Evolutionary conservation across 495 filamentous ascomycete genomes (phyloP).

Genomic region (Daldinia loculata): DNA sequence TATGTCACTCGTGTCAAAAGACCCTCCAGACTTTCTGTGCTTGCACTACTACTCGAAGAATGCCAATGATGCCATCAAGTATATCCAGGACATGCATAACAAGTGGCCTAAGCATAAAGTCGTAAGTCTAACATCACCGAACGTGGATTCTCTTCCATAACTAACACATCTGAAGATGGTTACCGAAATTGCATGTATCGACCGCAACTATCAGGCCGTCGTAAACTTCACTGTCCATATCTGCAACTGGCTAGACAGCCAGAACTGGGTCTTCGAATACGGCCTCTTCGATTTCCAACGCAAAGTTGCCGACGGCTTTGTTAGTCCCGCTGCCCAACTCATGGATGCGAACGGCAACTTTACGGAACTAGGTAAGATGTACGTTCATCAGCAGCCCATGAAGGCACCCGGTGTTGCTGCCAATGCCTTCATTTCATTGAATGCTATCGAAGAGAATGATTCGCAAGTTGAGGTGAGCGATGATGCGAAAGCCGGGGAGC

Average conservation of each 20-base stretch:
- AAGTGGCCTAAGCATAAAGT: constrained; percentile 45
- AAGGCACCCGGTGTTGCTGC: constrained; percentile 25
- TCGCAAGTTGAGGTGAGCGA: neutral
- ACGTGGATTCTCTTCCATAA: neutral
- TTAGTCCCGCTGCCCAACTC: constrained; percentile 57
- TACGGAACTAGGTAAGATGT: constrained; percentile 52
- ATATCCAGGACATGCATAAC: constrained; percentile 48
- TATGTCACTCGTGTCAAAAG: constrained; percentile 49
- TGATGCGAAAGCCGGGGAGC: constrained; percentile 8
- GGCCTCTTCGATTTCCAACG: constrained; percentile 58
- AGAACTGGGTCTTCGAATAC: constrained; percentile 55
- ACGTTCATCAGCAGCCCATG: constrained; percentile 46
- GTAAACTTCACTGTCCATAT: constrained; percentile 53
- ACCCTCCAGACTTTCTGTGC: constrained; percentile 54
- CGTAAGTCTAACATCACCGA: constrained; percentile 22
- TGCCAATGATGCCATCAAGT: constrained; percentile 45
- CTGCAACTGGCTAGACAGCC: constrained; percentile 57
- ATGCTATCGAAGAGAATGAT: neutral
- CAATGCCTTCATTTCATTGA: constrained; percentile 8
- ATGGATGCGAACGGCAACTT: constrained; percentile 56
- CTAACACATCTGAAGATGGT: constrained; percentile 46
- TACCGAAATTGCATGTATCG: constrained; percentile 56
- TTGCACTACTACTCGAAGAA: constrained; percentile 59
- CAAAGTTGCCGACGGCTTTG: constrained; percentile 54
- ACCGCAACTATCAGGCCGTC: constrained; percentile 50